Base-by-base conservation (phyloP, 2,329 filamentous ascomycete genomes). In the Epichloe sp. region DNA sequence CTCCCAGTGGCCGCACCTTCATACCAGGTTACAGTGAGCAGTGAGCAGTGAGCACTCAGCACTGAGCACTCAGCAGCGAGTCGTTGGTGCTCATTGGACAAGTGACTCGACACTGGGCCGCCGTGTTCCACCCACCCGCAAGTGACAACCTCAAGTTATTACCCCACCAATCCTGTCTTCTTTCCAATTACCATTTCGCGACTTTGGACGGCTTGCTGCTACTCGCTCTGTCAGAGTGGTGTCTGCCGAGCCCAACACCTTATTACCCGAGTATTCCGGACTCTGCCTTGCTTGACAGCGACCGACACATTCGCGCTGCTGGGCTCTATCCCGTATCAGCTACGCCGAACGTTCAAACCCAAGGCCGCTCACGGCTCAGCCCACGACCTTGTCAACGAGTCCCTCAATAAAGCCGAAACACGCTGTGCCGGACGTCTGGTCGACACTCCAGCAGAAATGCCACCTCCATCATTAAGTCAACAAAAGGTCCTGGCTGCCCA, bases 401-500 rank as follows among this genome's bases (percentile, higher is more conserved):
- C 36, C 8, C 19, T 26, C 40, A 17, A 15, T 19, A 34, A 37
- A 44, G 19, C 17, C 41, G 12, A 31, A 11, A 12, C 15, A 34
- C 4, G 47, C 40, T 34, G 47, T 23, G 31, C 10, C 19, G 14
- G 31, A 44, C 31, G n/a, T 10, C 21, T 21, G 5, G 23, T 21
- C 21, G 35, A 3, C 43, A 43, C 34, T 46, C 38, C 38, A 48
- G 54, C 61, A 48, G 49, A 70, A 49, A 71, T 71, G 69, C 63
- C 69, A 52, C 65, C 66, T 35, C 60, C 62, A 44, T 64, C 66
- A 38, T 54, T 61, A 37, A 56, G 68, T 46, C 65, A 68, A 54
- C 68, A 74, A 57, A 68, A 68, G 63, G 59, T 63, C 41, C 52
- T 71, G 57, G 60, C 69, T 53, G 56, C 60, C 47, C 65, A 74